phyloP scores from a whole-genome alignment of 2,329 filamentous ascomycete species.

The Colletotrichum musicola region DNA sequence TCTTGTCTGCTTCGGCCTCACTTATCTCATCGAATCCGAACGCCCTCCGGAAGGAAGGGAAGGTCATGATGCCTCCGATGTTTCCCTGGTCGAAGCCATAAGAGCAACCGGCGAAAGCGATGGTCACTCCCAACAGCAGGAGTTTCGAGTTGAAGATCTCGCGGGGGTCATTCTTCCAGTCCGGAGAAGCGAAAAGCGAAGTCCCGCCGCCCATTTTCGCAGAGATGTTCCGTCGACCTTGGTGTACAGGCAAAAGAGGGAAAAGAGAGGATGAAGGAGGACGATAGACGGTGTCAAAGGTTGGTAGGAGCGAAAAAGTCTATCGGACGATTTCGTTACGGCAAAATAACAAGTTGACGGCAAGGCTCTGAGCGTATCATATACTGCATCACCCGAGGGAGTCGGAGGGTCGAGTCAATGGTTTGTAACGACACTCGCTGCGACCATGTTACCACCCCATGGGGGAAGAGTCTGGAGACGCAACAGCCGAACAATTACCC shows the following conservation, averaged over 20 bases:
- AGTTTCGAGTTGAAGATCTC: constrained; percentile 53
- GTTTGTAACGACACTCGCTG: not conserved
- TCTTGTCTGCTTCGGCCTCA: constrained; percentile 45
- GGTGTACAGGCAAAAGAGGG: not conserved
- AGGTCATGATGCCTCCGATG: constrained; percentile 53
- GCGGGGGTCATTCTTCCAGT: constrained; percentile 51
- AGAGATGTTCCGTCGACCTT: not conserved
- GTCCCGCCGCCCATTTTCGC: constrained; percentile 52
- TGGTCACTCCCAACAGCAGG: constrained; percentile 48
- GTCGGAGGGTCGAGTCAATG: constrained; percentile 5
- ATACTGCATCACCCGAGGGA: constrained; percentile 3
- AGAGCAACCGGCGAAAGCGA: constrained; percentile 52
- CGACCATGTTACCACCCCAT: not conserved
- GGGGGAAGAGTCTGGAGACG: constrained; percentile 8
- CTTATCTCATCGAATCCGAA: constrained; percentile 50
- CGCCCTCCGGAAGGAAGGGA: constrained; percentile 50
- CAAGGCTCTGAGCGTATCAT: constrained; percentile 19
- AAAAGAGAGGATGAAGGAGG: not conserved
- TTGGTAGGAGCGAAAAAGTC: not conserved
- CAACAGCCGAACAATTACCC: constrained; percentile 33
- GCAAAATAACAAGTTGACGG: not conserved
- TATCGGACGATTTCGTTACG: not conserved
- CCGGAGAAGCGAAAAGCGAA: constrained; percentile 52
- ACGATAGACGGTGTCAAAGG: not conserved
- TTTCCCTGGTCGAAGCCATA: constrained; percentile 56